Evolutionary conservation across 169 alveolate species (phyloP), one percentile per base, ranked within the genome.

Genomic region (Eimeria brunetti): DNA sequence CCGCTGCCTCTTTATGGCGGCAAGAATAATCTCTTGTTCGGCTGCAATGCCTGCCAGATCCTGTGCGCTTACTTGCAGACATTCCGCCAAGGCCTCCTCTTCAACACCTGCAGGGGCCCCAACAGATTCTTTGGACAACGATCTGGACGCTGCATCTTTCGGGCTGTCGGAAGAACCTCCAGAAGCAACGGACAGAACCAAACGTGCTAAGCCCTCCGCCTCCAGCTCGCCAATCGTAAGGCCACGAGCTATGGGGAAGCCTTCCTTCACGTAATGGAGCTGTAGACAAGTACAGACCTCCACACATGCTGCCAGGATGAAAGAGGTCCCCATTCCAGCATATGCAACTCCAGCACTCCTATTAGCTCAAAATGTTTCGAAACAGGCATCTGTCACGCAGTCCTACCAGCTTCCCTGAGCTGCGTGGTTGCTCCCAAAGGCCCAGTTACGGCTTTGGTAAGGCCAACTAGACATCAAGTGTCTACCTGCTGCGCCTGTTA

Each of bases 11-110:
- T 86, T 86, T 33, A 86, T 86, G 30, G 92, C 20, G 0, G 92
- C 92, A 41, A 86, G 92, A 12, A 86, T 86, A 8, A 60, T 7
- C 60, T 58, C 92, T 62, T 86, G 92, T 41, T 86, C 92, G 16
- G 92, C 92, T 60, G 92, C 92, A 30, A 86, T 49, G 44, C 81
- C 92, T 27, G 92, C 92, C 92, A 86, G 80, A 51, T 86, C 92
- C 60, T 86, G 83, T 24, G 92, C 81, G 53, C 92, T 86, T 33
- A 86, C 92, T 58, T 86, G 92, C 62, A 86, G 49, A 18, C 78
- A 86, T 49, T 86, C 62, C 62, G 92, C 92, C 33, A 86, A 64
- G 56, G 92, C 80, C 67, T 86, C 92, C 51, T 86, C 92, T 56
- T 86, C 92, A 27, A 86, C 38, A 36, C 46, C 92, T 11, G 83